Conservation (phyloP, 441 rosid species). For the Manihot esculenta region DNA sequence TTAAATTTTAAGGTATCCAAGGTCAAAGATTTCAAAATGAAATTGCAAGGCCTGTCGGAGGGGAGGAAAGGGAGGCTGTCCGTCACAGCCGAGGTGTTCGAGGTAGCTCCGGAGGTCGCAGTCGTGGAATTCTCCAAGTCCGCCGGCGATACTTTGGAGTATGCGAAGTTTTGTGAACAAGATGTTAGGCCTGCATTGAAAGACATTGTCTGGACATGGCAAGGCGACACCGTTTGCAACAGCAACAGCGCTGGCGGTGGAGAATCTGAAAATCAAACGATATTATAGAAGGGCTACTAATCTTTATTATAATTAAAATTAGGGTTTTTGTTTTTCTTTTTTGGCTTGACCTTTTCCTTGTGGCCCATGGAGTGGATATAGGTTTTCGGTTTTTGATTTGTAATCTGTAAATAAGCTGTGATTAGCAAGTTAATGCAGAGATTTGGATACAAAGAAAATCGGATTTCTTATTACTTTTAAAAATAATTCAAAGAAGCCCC, state of each 20-base stretch:
- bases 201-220: constrained; percentile 95
- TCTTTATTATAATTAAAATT: neutral
- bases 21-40: constrained; percentile 58
- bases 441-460: neutral
- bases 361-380: neutral
- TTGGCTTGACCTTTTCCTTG: neutral
- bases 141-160: constrained; percentile 82
- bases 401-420: constrained; percentile 24
- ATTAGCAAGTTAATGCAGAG: constrained; percentile 3
- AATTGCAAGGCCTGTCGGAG: constrained; percentile 51
- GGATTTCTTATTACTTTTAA: too few relatives aligned
- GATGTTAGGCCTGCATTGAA: constrained; percentile 76
- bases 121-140: constrained; percentile 76
- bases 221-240: constrained; percentile 52
- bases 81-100: constrained; percentile 80
- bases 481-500: too few relatives aligned
- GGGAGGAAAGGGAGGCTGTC: constrained; percentile 74
- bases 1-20: constrained; percentile 46
- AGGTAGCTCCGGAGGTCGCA: constrained; percentile 81
- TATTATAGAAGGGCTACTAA: neutral
- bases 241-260: constrained; percentile 6
- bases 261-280: neutral
- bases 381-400: constrained; percentile 16
- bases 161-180: constrained; percentile 63
- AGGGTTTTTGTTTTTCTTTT: neutral